Conservation (phyloP, 1,139 yeast species). For the Taphrina betulina region DNA sequence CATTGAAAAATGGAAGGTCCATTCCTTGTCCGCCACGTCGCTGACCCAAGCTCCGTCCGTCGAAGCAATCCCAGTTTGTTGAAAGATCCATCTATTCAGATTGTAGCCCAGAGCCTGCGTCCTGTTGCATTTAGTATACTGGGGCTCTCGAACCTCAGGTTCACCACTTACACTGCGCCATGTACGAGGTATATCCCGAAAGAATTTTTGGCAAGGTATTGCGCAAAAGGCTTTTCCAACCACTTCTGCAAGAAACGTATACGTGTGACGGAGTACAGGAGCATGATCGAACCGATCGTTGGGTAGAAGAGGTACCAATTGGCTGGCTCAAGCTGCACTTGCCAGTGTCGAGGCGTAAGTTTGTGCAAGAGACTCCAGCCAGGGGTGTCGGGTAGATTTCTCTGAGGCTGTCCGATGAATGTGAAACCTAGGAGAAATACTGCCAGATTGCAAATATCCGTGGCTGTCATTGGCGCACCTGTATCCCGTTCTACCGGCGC, state of each 20-base stretch:
- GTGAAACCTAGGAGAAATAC: slow-evolving; percentile 11
- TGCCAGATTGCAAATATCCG: background rate
- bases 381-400: slow-evolving; percentile 12
- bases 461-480: background rate
- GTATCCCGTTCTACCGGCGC: background rate
- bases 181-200: slow-evolving; percentile 27
- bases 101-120: no score
- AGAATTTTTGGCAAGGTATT: slow-evolving; percentile 17
- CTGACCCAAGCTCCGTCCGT: no score
- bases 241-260: slow-evolving; percentile 5
- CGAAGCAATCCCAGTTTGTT: no score
- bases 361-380: background rate
- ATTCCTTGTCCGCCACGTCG: no score
- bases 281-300: slow-evolving; percentile 11
- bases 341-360: background rate
- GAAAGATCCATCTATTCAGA: no score
- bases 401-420: slow-evolving; percentile 16
- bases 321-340: slow-evolving; percentile 3
- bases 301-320: slow-evolving; percentile 1
- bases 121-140: no score
- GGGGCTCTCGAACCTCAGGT: no score
- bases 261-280: slow-evolving; percentile 14
- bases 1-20: no score
- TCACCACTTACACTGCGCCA: no score
- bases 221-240: slow-evolving; percentile 17